Conservation (phyloP, 1,284 basidiomycete species). For the Naganishia cerealis region DNA sequence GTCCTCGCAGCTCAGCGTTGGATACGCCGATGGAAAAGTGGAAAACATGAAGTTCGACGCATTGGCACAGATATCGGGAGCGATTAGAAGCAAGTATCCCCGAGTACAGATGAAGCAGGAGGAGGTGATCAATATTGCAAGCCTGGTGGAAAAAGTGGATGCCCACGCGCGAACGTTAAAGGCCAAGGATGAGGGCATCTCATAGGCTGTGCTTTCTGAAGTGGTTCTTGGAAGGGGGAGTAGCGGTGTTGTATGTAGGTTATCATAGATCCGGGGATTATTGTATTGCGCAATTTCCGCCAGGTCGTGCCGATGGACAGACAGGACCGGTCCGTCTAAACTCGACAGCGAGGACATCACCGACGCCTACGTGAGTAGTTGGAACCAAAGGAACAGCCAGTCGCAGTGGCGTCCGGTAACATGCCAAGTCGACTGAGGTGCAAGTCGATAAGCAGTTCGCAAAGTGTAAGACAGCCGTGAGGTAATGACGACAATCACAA, state of each 20-base stretch:
- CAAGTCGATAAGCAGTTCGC: too few species aligned
- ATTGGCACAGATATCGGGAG: neutral
- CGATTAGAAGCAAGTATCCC: conserved; percentile 13
- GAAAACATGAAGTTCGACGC: conserved; percentile 29
- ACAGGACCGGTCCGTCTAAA: too few species aligned
- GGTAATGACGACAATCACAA: too few species aligned
- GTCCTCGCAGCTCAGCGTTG: conserved; percentile 24
- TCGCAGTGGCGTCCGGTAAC: too few species aligned
- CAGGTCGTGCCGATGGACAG: too few species aligned
- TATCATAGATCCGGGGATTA: neutral
- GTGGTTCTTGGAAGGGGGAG: neutral
- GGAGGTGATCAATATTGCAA: conserved; percentile 23
- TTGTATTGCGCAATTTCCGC: too few species aligned
- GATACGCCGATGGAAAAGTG: conserved; percentile 35
- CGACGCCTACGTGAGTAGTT: too few species aligned
- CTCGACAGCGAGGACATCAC: too few species aligned
- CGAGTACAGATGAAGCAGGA: conserved; percentile 26
- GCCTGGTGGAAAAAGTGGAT: conserved; percentile 33
- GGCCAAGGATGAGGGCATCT: conserved; percentile 30
- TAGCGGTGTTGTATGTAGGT: neutral
- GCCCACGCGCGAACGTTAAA: conserved; percentile 32
- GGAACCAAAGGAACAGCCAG: too few species aligned
- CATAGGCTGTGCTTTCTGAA: conserved; percentile 6
- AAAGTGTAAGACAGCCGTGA: too few species aligned
- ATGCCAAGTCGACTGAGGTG: too few species aligned